Base-by-base conservation (phyloP, 1,284 basidiomycete species). In the Pseudozyma tsukubaensis region DNA sequence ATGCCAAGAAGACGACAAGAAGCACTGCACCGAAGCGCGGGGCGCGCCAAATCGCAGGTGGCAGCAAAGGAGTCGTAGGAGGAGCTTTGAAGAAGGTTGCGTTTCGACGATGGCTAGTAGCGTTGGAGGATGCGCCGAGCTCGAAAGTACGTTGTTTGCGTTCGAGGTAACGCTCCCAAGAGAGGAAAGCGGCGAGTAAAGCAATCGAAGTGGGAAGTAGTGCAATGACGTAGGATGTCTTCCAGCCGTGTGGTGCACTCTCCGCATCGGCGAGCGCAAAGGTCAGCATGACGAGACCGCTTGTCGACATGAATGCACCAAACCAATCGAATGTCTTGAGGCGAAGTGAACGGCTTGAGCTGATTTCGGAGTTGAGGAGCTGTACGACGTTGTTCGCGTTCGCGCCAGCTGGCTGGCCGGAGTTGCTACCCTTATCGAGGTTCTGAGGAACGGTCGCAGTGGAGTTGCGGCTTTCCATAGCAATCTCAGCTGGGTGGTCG, bases 181-280 rank as follows among this genome's bases (percentile, higher is more conserved):
- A 79, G 64, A 92, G 76, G 85, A 94, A 94, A 1, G 86, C 75
- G 2, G 82, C 85, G 14, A 92, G 76, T 16, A 92, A 79, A 13
- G 90, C 2, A 4, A 92, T 84, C 16, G 91, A 90, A 34, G 91
- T 69, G 45, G 92, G 86, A 13, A 94, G 86, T 12, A 92, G 86
- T 0, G 88, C 84, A 34, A 87, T 83, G 48, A 88, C 86, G 82
- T 79, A 72, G 11, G 88, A 86, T 0, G 91, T 92, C 52, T 84
- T 86, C 92, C 92, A 95, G n/a, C 89, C 88, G 12, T 90, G 72
- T 0, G 90, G 88, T 0, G 91, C 92, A 10, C 88, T 85, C 47
- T 89, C 88, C 1, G 91, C 93, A 78, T 93, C 89, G 48, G 90
- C 90, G 1, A 96, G 88, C 0, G 90, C 89, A 78, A 94, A 95